Evolutionary conservation across 352 stramenopile species (phyloP).

Genomic region (Globisporangium abappressorium): DNA sequence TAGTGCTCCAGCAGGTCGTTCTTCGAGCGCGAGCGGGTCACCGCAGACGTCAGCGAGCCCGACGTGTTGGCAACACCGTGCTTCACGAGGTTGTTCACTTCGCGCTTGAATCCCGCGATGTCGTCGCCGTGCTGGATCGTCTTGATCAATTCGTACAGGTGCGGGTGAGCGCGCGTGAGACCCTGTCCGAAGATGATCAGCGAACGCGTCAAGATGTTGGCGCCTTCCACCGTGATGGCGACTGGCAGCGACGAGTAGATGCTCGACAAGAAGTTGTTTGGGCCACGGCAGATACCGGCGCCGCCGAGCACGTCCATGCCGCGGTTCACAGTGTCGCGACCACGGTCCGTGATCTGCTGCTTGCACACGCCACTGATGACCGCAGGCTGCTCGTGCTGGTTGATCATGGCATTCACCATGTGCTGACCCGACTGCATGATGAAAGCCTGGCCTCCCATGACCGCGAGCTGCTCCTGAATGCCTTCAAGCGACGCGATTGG

Average conservation of each 20-base stretch:
- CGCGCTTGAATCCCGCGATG: slow-evolving; percentile 90
- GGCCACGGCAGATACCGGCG: slow-evolving; percentile 95
- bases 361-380: slow-evolving; percentile 99
- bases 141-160: slow-evolving; percentile 97
- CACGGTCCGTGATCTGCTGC: slow-evolving; percentile 97
- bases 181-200: slow-evolving; percentile 98
- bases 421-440: slow-evolving; percentile 95
- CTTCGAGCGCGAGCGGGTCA: slow-evolving; percentile 92
- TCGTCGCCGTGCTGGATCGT: slow-evolving; percentile 95
- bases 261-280: slow-evolving; percentile 96
- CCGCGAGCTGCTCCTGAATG: slow-evolving; percentile 96
- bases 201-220: slow-evolving; percentile 97
- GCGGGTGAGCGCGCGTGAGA: slow-evolving; percentile 96
- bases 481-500: slow-evolving; percentile 97
- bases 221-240: slow-evolving; percentile 97
- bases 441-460: slow-evolving; percentile 92
- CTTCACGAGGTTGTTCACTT: slow-evolving; percentile 93
- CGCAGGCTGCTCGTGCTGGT: slow-evolving; percentile 98
- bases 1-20: slow-evolving; percentile 93
- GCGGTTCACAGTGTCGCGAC: slow-evolving; percentile 94
- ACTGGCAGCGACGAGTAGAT: slow-evolving; percentile 96
- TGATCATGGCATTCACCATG: slow-evolving; percentile 98
- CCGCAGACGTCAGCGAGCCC: slow-evolving; percentile 83
- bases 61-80: slow-evolving; percentile 93
- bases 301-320: slow-evolving; percentile 98